Base-by-base conservation (phyloP, 805 yeast genomes). In the Torulaspora indica region DNA sequence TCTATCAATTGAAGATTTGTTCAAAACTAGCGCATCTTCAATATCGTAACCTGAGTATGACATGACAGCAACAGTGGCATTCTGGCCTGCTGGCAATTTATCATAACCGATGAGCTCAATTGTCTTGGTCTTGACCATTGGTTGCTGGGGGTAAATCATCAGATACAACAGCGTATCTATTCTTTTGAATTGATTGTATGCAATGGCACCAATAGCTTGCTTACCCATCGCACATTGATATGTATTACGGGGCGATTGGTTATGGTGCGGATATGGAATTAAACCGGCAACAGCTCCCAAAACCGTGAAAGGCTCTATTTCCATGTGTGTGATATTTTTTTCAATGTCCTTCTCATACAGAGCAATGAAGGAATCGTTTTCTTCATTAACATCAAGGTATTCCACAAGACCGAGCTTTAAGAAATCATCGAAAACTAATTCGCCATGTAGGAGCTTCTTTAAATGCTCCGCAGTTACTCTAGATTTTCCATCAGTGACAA, bases 221-320 rank as follows among this genome's bases (percentile, higher is more conserved):
- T 93, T 93, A 79, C 98, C 98, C 98, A 93, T 93, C 56, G 98
- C 98, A 67, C 96, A 90, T 74, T 93, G 98, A 70, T 93, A 93
- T 1, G 98, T 93, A 64, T 93, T 93, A 81, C 98, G 91, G 49
- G 98, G 98, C 44, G 97, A 90, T 74, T 93, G 98, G 68, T 93
- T 93, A 69, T 93, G 99, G 71, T 93, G 98, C 10, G 99, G 99
- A 84, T 91, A 93, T 13, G 99, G 99, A 76, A 93, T 93, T 63
- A 93, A 88, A 34, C 96, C 88, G 8, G 99, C 99, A 40, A 96
- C 96, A 48, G 93, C 96, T 67, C 99, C 99, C 52, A 93, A 74
- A 61, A 93, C 88, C 91, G 95, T 93, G 36, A 95, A 85, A 69
- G 96, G 95, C 64, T 93, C 98, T 55, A 93, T 88, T 68, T 93